A percentile compares a stretch with the other conserved stretches of the same genome.
These are phyloP conservation scores for Tulasnella sp. DNA, from an alignment of 768 basidiomycete species.

Conservation along the genomic window DNA sequence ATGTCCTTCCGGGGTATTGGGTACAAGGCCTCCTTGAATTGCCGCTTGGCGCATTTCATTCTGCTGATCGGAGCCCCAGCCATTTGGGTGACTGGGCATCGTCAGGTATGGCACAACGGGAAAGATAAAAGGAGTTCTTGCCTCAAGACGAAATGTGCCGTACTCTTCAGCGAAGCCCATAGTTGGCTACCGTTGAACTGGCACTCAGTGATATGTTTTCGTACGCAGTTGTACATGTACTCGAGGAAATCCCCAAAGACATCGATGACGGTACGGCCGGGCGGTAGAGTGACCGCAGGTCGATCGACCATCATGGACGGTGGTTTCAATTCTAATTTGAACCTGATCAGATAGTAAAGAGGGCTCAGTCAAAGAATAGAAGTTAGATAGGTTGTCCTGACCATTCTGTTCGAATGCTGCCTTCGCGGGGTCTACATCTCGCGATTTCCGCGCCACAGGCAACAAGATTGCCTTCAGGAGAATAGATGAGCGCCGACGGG, in stretches of 20 bases:
- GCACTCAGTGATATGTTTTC: neutral
- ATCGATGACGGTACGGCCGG: neutral
- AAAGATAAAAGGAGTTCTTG: conserved; percentile 28
- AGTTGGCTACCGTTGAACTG: neutral
- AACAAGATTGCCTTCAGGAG: neutral
- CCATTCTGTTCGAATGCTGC: neutral
- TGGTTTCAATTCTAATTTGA: neutral
- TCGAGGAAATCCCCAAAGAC: neutral
- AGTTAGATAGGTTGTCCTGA: neutral
- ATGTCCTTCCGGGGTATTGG: conserved; percentile 39
- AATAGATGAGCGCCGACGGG: neutral
- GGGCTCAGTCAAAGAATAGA: neutral
- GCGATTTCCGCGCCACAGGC: neutral
- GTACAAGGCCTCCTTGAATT: conserved; percentile 41
- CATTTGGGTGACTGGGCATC: conserved; percentile 37
- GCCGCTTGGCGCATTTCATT: conserved; percentile 45
- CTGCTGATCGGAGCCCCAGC: conserved; percentile 48
- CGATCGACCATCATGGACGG: neutral
- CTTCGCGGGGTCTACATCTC: no score
- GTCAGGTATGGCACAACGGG: conserved; percentile 10
- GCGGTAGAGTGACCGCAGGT: neutral
- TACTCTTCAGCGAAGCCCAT: neutral
- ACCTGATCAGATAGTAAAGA: neutral
- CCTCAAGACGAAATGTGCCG: neutral
- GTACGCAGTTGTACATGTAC: neutral